Base-by-base conservation (phyloP, 164 flowering plant species). In the Nymphaea colorata region DNA sequence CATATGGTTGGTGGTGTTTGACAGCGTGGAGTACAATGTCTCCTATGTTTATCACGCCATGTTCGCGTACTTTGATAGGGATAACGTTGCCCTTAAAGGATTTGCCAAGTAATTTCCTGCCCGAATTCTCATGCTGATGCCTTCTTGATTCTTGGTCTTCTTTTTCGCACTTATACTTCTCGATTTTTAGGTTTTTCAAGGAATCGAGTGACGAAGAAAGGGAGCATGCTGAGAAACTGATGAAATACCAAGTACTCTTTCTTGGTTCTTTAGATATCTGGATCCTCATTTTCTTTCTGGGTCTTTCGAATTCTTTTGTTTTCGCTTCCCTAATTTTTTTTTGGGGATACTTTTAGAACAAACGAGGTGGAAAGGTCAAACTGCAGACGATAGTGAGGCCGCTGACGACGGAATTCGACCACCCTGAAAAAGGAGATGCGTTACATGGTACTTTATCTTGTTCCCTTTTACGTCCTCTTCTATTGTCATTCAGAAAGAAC, bases 11-110 rank as follows among this genome's bases (percentile, higher is more conserved):
- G 55, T 47, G 7, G 55, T 47, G 55, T 14, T 47, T 53, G 68
- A 55, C 96, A 94, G 99, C 78, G 98, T 94, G 80, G 99, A 91
- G 69, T 94, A 94, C 80, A 88, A 82, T 59, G 90, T 90, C 4
- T 94, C 99, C 1, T 94, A 94, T 70, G 94, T 82, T 73, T 94
- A 94, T 75, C 99, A 91, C 68, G 84, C 98, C 42, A 64, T 94
- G 84, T 94, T 60, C 70, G 96, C 98, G 12, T 94, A 88, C 83
- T 94, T 94, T 53, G 99, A 94, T 62, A 72, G 98, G 69, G 99
- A 94, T 79, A 94, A 94, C 57, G 87, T 94, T 36, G 96, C 99
- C 10, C 93, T 90, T 51, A 86, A 75, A 76, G 99, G 99, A 51
- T 79, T 90, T 67, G 96, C 99, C 53, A 90, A 87, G 99, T 93